These are phyloP conservation scores for Backusella tuberculispora DNA, from an alignment of 192 early-diverging fungal genomes.

Conservation along the genomic window DNA sequence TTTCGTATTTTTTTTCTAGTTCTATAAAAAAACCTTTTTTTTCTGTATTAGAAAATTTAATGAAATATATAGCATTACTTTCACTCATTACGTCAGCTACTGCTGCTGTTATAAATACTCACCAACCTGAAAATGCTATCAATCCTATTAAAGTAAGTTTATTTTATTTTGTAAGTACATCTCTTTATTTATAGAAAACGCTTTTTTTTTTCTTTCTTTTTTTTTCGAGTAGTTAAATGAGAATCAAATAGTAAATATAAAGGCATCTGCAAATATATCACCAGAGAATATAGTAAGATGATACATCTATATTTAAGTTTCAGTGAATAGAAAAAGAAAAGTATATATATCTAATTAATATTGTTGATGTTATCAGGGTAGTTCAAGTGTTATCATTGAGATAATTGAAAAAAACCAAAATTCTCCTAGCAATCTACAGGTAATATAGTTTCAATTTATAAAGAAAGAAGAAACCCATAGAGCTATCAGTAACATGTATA, in stretches of 20 bases:
- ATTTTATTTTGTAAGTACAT: too few species aligned
- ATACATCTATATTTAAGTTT: neutral
- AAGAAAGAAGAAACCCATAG: neutral
- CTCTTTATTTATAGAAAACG: too few species aligned
- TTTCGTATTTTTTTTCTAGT: neutral
- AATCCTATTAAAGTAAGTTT: neutral
- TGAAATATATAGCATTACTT: neutral
- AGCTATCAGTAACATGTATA: neutral
- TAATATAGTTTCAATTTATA: neutral
- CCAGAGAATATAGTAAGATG: neutral
- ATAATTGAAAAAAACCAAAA: neutral
- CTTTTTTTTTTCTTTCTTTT: neutral
- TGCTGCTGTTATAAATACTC: neutral
- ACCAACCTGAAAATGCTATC: neutral
- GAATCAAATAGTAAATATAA: slow-evolving; percentile 4
- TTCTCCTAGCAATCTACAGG: neutral
- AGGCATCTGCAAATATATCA: slow-evolving; percentile 2
- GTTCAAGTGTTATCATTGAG: neutral
- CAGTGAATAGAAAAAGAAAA: neutral
- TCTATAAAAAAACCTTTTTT: neutral
- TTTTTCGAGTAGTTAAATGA: neutral
- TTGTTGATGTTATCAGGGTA: neutral
- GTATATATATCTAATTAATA: neutral
- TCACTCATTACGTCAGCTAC: neutral
- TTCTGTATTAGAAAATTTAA: neutral